Percentiles rank a stretch among this genome's conserved stretches.
Conservation (phyloP, 495 filamentous ascomycete genomes). For the Penicillium taxi region DNA sequence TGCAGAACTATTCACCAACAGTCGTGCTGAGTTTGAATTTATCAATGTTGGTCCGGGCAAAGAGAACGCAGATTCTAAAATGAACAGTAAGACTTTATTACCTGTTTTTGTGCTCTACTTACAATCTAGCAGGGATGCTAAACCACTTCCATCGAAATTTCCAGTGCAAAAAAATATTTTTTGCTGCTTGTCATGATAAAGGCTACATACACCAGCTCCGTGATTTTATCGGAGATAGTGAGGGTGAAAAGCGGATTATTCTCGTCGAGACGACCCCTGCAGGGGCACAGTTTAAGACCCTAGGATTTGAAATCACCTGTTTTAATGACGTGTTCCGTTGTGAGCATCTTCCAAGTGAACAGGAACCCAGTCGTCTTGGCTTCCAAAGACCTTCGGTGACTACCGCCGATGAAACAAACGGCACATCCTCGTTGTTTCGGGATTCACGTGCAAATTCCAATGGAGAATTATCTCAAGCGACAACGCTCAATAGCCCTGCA, state of each 20-base stretch:
- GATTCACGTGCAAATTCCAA: no score
- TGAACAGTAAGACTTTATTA: constrained; percentile 2
- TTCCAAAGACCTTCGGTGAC: no score
- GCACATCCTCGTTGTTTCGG: no score
- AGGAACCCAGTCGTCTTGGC: background rate
- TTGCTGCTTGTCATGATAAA: constrained; percentile 10
- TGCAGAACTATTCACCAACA: constrained; percentile 8
- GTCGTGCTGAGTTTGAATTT: constrained; percentile 10
- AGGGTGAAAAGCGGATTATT: constrained; percentile 1
- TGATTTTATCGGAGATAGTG: background rate
- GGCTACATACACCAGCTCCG: constrained; percentile 8
- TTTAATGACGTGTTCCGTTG: constrained; percentile 3
- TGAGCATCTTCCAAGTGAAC: background rate
- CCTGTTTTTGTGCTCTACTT: background rate
- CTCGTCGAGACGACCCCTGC: constrained; percentile 6
- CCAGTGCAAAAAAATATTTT: constrained; percentile 14
- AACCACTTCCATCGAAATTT: constrained; percentile 5
- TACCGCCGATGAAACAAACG: no score
- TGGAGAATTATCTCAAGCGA: no score
- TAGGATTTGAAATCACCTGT: background rate
- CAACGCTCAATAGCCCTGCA: no score
- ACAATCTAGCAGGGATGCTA: constrained; percentile 3
- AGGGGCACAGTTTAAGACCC: background rate
- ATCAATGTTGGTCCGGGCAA: constrained; percentile 11
- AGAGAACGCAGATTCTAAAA: constrained; percentile 11